phyloP scores from a whole-genome alignment of 2,329 filamentous ascomycete genomes.

The Mycogone perniciosa region DNA sequence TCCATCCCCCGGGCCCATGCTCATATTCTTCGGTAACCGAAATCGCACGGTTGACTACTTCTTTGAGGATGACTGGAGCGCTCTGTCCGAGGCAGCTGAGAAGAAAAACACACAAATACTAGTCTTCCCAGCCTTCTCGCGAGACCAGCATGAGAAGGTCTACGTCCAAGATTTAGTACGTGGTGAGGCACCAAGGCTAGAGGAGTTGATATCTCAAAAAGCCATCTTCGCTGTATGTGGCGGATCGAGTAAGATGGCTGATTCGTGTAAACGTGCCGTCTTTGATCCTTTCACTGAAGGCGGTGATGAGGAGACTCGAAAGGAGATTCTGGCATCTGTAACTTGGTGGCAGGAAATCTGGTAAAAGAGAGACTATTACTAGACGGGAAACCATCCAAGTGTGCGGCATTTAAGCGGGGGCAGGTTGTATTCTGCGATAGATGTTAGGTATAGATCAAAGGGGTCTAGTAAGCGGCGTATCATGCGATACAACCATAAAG shows the following conservation, averaged over 20 bases:
- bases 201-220: constrained; percentile 28
- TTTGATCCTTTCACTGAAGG: constrained; percentile 41
- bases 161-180: constrained; percentile 52
- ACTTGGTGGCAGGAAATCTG: constrained; percentile 56
- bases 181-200: constrained; percentile 31
- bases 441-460: too few relatives aligned
- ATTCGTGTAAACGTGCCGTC: constrained; percentile 46
- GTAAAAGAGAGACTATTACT: background rate
- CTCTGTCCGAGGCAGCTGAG: constrained; percentile 11
- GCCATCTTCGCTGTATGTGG: constrained; percentile 50
- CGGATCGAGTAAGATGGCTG: constrained; percentile 52
- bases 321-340: constrained; percentile 29
- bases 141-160: constrained; percentile 42
- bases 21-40: constrained; percentile 81
- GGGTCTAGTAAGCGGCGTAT: too few relatives aligned
- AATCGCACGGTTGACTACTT: constrained; percentile 72
- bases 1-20: constrained; percentile 29
- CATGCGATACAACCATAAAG: background rate
- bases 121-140: constrained; percentile 43
- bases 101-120: constrained; percentile 19
- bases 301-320: constrained; percentile 32
- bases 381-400: background rate
- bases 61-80: constrained; percentile 69
- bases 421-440: too few relatives aligned
- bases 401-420: background rate